These are phyloP conservation scores for Heliamphora pulchella DNA, from an alignment of 179 eudicot species.

Conservation along the genomic window DNA sequence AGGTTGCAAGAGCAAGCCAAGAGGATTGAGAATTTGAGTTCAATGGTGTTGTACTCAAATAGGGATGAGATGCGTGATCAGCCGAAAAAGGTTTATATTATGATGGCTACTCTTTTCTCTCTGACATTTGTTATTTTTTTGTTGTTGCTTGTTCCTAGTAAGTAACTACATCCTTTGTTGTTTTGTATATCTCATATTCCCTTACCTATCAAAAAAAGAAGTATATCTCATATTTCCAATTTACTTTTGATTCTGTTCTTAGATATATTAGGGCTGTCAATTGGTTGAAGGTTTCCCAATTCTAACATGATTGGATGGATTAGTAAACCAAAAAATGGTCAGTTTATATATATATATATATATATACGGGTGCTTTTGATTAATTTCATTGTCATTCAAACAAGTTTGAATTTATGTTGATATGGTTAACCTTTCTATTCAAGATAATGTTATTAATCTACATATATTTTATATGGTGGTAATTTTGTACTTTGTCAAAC, in stretches of 20 bases:
- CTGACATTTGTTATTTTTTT: background rate
- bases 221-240: too few relatives aligned
- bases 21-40: slow-evolving; percentile 84
- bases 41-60: slow-evolving; percentile 76
- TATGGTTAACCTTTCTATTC: too few relatives aligned
- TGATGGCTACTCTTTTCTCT: slow-evolving; percentile 3
- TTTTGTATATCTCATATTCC: background rate
- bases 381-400: background rate
- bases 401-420: background rate
- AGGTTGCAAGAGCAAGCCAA: slow-evolving; percentile 77
- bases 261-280: background rate
- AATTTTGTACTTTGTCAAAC: background rate
- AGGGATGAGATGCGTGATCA: slow-evolving; percentile 55
- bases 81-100: slow-evolving; percentile 60
- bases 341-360: too few relatives aligned
- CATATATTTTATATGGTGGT: too few relatives aligned
- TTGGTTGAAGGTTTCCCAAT: background rate
- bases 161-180: background rate
- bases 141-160: background rate
- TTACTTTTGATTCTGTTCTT: background rate
- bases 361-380: background rate
- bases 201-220: too few relatives aligned
- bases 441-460: too few relatives aligned
- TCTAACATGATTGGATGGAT: background rate
- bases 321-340: too few relatives aligned